A percentile compares a stretch with the other conserved stretches of the same genome.
Evolutionary conservation across 305 asterid genomes (phyloP).

Genomic region (Fraxinus angustifolia): DNA sequence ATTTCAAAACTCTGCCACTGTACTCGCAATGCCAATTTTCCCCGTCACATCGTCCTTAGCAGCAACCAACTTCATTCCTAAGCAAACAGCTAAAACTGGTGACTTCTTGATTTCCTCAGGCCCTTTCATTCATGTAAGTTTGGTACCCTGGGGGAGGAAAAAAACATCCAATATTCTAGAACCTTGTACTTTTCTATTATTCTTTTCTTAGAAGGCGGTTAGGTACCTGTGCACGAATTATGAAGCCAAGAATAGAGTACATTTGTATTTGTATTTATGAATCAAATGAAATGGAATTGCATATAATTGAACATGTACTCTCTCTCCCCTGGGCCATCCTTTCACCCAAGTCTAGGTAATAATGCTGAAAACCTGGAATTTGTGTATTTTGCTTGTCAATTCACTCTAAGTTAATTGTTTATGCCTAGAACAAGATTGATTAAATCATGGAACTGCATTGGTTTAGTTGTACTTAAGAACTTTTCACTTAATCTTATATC

Average conservation of each 20-base stretch:
- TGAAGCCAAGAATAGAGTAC: background rate
- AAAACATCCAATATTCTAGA: background rate
- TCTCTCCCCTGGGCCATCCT: background rate
- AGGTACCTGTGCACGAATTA: background rate
- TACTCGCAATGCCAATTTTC: background rate
- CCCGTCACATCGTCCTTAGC: background rate
- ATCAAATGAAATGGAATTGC: background rate
- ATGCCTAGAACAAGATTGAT: background rate
- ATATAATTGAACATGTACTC: background rate
- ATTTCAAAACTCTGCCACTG: background rate
- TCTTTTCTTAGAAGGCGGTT: background rate
- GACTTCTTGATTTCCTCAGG: background rate
- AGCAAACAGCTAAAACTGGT: background rate
- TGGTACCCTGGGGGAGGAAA: background rate
- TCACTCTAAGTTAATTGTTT: background rate
- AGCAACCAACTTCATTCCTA: background rate
- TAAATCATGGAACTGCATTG: background rate
- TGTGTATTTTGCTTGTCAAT: conserved; percentile 9
- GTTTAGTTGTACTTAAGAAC: background rate
- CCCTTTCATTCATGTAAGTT: background rate
- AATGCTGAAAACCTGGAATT: background rate
- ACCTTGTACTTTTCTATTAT: background rate
- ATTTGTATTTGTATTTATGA: background rate
- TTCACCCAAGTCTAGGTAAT: conserved; percentile 4
- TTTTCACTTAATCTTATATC: background rate